Percentiles rank a stretch among this genome's conserved stretches.
Conservation (phyloP, 495 filamentous ascomycete species). For the Podospora comata region DNA sequence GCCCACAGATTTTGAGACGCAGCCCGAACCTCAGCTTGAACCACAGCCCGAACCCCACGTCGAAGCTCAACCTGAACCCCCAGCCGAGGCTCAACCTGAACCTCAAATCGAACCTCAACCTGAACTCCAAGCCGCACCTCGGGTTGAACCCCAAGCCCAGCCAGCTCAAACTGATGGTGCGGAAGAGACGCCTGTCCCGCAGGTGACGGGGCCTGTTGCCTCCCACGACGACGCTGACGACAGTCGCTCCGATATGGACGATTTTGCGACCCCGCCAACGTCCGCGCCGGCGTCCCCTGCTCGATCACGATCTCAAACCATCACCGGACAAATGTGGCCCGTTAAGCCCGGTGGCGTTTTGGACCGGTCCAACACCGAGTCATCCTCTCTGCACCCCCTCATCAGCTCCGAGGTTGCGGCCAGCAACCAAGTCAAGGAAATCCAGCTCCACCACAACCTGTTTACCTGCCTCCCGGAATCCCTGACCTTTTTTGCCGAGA, state of each 20-base stretch:
- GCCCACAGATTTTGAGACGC: constrained; percentile 28
- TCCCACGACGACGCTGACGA: constrained; percentile 29
- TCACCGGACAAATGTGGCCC: constrained; percentile 52
- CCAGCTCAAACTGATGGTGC: too few relatives aligned
- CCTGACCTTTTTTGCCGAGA: constrained; percentile 62
- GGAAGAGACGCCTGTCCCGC: background rate
- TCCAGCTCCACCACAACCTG: constrained; percentile 74
- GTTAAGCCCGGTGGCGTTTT: constrained; percentile 68
- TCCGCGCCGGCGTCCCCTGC: constrained; percentile 46
- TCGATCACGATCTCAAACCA: constrained; percentile 41
- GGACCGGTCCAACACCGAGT: constrained; percentile 66
- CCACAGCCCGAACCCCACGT: background rate
- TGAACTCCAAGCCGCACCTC: background rate
- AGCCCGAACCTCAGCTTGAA: constrained; percentile 4
- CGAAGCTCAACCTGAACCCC: background rate
- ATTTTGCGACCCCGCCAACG: constrained; percentile 57
- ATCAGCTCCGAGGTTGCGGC: constrained; percentile 49
- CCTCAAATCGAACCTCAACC: background rate
- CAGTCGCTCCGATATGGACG: constrained; percentile 64
- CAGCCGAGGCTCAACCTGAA: background rate
- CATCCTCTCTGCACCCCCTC: constrained; percentile 51
- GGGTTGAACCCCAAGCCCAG: background rate
- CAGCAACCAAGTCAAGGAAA: constrained; percentile 45
- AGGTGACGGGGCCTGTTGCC: background rate
- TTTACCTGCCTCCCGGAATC: constrained; percentile 66